Evolutionary conservation across 352 stramenopile species (phyloP), one percentile per base, ranked within the genome.

Genomic region (Halophytophthora polymorphica): DNA sequence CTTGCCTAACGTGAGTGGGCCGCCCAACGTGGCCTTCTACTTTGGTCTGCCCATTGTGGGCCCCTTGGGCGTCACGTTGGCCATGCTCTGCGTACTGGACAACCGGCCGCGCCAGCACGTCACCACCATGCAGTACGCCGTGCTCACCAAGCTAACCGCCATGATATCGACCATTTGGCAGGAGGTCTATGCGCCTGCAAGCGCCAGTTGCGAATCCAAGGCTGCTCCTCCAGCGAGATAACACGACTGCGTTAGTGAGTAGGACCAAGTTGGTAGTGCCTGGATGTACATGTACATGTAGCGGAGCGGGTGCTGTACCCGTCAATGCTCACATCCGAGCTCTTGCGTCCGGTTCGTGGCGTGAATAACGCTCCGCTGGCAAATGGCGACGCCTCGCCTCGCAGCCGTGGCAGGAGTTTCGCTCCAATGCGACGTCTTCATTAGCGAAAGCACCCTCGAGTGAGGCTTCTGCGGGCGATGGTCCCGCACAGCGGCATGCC

Each of bases 61-160:
- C 1, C 42, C 43, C 18, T 49, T 58, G 8, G 68, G 60, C 2
- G 52, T 56, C 0, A 25, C 57, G 15, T 50, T 84, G 0, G 72
- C 75, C 7, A 68, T 56, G 34, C 63, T 86, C 10, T 72, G 61
- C 29, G 58, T 76, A 13, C 21, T 82, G 1, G 72, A 83, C 47
- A 58, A 34, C 4, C 72, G 67, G 17, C 71, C 71, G 1, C 50
- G 59, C 6, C 71, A 64, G 15, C 66, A 56, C 13, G 57, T 86
- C 49, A 79, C 71, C 12, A 83, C 71, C 3, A 86, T 79, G 69
- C 71, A 85, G 51, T 86, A 83, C 57, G 69, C 61, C 18, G 66
- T 83, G 53, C 28, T 83, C 37, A 51, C 54, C 42, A 49, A 55
- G 18, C 43, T 85, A 17, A 48, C 69, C 0, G 45, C 59, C 14